Conservation (phyloP, 768 basidiomycete genomes). For the Serendipita sp. region DNA sequence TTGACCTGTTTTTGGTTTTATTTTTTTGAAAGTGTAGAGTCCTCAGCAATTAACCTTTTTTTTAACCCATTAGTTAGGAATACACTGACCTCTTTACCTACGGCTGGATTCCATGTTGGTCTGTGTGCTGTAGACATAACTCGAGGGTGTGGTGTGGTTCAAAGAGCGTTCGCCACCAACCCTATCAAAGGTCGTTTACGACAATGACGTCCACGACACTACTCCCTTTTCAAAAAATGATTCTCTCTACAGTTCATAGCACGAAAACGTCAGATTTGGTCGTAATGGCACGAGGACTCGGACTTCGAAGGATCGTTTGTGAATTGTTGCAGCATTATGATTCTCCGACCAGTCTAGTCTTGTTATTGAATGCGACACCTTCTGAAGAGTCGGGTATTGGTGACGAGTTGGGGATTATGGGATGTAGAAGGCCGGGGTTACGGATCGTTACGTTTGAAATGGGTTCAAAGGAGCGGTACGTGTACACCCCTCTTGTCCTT, state of each 20-base stretch:
- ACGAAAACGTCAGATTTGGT: conserved; percentile 26
- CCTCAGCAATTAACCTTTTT: not conserved
- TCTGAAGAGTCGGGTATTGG: conserved; percentile 77
- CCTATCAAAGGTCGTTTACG: not conserved
- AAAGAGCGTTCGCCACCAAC: not conserved
- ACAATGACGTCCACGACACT: conserved; percentile 12
- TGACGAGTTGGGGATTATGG: conserved; percentile 84
- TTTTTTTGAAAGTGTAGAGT: too few relatives aligned
- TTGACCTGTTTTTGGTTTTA: conserved; percentile 30
- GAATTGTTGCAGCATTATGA: conserved; percentile 88
- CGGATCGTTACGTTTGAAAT: conserved; percentile 73
- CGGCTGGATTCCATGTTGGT: conserved; percentile 95
- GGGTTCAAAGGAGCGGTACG: conserved; percentile 59
- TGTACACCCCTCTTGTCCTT: not conserved
- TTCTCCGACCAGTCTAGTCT: conserved; percentile 62
- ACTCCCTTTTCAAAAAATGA: conserved; percentile 21
- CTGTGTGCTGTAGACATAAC: conserved; percentile 80
- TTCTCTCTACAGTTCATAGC: conserved; percentile 21
- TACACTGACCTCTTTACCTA: conserved; percentile 48
- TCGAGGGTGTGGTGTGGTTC: not conserved
- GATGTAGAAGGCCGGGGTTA: conserved; percentile 73
- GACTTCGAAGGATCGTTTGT: conserved; percentile 67
- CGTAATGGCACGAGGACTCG: conserved; percentile 79
- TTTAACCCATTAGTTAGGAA: not conserved
- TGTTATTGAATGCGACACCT: conserved; percentile 67